phyloP scores from a whole-genome alignment of 2,329 filamentous ascomycete species.

The Colletotrichum cordylinicola region DNA sequence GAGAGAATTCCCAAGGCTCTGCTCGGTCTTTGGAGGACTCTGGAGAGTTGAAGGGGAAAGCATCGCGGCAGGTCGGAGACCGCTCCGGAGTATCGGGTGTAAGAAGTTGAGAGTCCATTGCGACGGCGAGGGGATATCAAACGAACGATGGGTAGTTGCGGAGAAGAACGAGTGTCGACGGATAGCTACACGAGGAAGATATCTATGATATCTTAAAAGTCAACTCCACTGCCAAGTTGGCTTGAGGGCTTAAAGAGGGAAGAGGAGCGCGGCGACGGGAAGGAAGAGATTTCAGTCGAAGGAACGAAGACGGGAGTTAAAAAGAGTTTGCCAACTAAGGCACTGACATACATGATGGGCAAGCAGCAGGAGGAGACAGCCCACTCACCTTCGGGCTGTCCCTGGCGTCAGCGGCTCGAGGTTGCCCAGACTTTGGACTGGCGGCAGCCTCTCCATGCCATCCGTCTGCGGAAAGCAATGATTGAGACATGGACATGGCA shows the following conservation, averaged over 20 bases:
- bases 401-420: slow-evolving; percentile 12
- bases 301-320: slow-evolving; percentile 17
- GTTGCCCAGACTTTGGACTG: slow-evolving; percentile 4
- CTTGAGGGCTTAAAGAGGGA: background rate
- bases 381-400: background rate
- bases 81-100: slow-evolving; percentile 18
- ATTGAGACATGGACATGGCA: slow-evolving; percentile 23
- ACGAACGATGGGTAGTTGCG: background rate
- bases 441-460: background rate
- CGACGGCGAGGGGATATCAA: background rate
- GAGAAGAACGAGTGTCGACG: background rate
- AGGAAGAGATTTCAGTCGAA: background rate
- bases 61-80: slow-evolving; percentile 7
- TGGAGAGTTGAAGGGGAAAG: slow-evolving; percentile 6
- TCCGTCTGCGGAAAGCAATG: background rate
- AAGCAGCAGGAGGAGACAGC: slow-evolving; percentile 13
- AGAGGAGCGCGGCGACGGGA: background rate
- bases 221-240: slow-evolving; percentile 8
- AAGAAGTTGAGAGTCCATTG: slow-evolving; percentile 13
- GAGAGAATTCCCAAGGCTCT: slow-evolving; percentile 8
- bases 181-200: background rate
- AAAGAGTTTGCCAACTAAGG: slow-evolving; percentile 17
- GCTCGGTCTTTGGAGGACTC: background rate
- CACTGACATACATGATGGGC: slow-evolving; percentile 18
- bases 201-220: slow-evolving; percentile 11